Conservation (phyloP, 2,329 filamentous ascomycete genomes). For the Hymenoscyphus infarciens region DNA sequence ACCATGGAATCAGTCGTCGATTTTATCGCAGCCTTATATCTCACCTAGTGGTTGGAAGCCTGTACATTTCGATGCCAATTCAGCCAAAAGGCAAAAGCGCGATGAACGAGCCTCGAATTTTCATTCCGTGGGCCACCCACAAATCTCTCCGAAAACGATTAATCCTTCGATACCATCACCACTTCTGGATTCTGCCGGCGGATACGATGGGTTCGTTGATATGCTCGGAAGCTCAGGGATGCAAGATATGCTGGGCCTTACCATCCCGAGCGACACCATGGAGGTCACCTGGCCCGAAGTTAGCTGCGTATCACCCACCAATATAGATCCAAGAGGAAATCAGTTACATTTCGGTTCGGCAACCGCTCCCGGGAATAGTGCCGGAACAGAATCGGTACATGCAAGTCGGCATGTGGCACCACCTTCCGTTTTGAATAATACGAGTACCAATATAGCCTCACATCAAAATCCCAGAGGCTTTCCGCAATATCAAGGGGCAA, state of each 20-base stretch:
- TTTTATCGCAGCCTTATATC: constrained; percentile 11
- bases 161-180: neutral
- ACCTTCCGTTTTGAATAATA: neutral
- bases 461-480: neutral
- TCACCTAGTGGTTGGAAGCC: constrained; percentile 13
- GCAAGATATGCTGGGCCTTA: constrained; percentile 2
- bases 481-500: constrained; percentile 1
- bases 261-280: neutral
- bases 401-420: neutral
- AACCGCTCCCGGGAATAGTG: neutral
- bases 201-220: constrained; percentile 1
- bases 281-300: neutral
- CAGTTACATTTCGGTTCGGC: constrained; percentile 3
- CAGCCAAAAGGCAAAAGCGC: constrained; percentile 19
- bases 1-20: constrained; percentile 1
- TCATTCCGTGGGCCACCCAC: neutral
- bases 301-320: neutral
- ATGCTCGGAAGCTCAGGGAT: constrained; percentile 7
- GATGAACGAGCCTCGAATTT: neutral
- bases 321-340: neutral
- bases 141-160: constrained; percentile 13
- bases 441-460: neutral
- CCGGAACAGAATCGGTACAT: neutral
- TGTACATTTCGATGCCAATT: constrained; percentile 6
- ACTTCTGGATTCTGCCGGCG: constrained; percentile 4